Base-by-base conservation (phyloP, 805 yeast genomes). In the Schwanniomyces sp. region DNA sequence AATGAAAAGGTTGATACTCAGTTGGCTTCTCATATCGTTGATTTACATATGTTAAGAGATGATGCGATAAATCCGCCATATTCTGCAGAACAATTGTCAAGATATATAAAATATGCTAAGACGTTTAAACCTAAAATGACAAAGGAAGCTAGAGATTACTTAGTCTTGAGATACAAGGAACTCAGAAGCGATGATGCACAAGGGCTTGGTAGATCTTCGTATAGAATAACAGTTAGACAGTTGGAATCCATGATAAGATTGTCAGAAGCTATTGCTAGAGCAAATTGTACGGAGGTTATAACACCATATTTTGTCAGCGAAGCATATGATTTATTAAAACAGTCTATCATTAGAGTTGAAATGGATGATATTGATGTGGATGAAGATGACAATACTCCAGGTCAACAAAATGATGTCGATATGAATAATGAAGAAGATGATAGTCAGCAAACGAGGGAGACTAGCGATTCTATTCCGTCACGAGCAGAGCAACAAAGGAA, bases 211-310 rank as follows among this genome's bases (percentile, higher is more conserved):
- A 78, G 92, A 62, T 82, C 90, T 44, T 86, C 96, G 50, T 92
- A 92, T 66, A 77, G 98, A 65, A 94, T 94, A 58, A 94, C 99
- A 0, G 99, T 94, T 30, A 87, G 99, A 75, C 99, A 94, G 64
- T 78, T 94, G 59, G 99, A 92, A 70, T 86, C 94, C 45, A 81
- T 91, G 91, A 86, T 94, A 55, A 81, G 99, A 62, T 76, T 94
- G 49, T 84, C 94, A 3, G 99, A 94, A 65, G 98, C 97, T 1
- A 91, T 94, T 67, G 98, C 99, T 1, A 79, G 96, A 55, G 97
- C 98, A 25, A 94, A 92, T 67, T 91, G 98, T 69, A 88, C 91
- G 16, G 94, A 88, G 53, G 91, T 84, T 52, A 85, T 91, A 45
- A 83, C 92, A 0, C 88, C 92, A 7, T 77, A 78, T 30, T 88